Evolutionary conservation across 2,329 filamentous ascomycete species (phyloP).

Genomic region (Ophiosphaerella korrae): DNA sequence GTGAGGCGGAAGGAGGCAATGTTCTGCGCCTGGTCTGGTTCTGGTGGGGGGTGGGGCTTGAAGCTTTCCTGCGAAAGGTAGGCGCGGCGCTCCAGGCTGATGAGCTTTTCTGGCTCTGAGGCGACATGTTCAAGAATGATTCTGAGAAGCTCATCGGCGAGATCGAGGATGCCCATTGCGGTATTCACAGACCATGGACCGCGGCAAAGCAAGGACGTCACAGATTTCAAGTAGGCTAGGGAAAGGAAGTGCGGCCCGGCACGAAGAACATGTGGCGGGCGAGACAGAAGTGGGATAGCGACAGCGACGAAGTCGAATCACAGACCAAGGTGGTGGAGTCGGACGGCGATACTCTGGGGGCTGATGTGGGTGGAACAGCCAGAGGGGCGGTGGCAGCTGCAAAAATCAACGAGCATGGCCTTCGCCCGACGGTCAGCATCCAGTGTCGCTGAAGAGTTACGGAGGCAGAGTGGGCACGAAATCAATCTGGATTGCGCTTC

Average conservation of each 20-base stretch:
- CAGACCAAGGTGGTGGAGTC: conserved; percentile 34
- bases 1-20: conserved; percentile 55
- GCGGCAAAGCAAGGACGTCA: neutral
- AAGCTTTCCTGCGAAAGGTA: conserved; percentile 60
- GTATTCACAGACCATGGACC: no score
- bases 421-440: conserved; percentile 40
- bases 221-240: conserved; percentile 7
- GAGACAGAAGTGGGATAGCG: conserved; percentile 29
- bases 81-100: conserved; percentile 56
- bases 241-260: conserved; percentile 28
- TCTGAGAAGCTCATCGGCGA: conserved; percentile 58
- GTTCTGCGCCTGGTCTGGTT: conserved; percentile 50
- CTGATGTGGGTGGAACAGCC: conserved; percentile 26
- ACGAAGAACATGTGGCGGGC: conserved; percentile 32
- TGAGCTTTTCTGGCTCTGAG: conserved; percentile 57
- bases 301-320: conserved; percentile 23
- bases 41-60: conserved; percentile 50
- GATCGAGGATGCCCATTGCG: conserved; percentile 45
- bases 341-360: conserved; percentile 26
- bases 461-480: conserved; percentile 38
- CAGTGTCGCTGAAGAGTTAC: conserved; percentile 44
- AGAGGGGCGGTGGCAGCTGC: conserved; percentile 41
- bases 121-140: conserved; percentile 59
- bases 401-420: conserved; percentile 42
- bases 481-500: conserved; percentile 30